These are phyloP conservation scores for Rutidosis leptorrhynchoides DNA, from an alignment of 129 eudicot genomes.

Conservation along the genomic window DNA sequence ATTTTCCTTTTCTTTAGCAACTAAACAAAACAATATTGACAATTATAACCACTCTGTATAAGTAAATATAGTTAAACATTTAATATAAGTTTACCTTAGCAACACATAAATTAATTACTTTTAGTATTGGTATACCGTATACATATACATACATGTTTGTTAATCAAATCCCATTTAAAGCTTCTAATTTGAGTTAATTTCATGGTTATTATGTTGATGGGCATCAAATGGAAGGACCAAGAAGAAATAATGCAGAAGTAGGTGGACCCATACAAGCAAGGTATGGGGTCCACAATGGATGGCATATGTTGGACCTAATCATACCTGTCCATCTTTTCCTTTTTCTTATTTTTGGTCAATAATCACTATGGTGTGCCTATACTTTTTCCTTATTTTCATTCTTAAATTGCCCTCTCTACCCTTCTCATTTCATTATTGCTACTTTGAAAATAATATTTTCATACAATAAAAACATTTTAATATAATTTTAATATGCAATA, in stretches of 20 bases:
- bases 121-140: too few species aligned
- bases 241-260: conserved; percentile 33
- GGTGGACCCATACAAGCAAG: conserved; percentile 56
- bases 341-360: conserved; percentile 32
- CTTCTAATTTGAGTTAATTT: conserved; percentile 15
- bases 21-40: conserved; percentile 4
- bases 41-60: neutral
- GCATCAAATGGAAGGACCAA: conserved; percentile 44
- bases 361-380: conserved; percentile 43
- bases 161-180: conserved; percentile 23
- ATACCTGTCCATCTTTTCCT: conserved; percentile 39
- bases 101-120: neutral
- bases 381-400: conserved; percentile 24
- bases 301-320: conserved; percentile 64
- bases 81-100: neutral
- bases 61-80: neutral
- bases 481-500: neutral
- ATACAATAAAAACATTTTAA: neutral
- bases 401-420: conserved; percentile 6
- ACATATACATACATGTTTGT: neutral
- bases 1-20: neutral
- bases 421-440: neutral
- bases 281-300: conserved; percentile 43
- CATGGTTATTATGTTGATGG: conserved; percentile 25
- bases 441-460: neutral